Percentiles rank a stretch among this genome's conserved stretches.
These are phyloP conservation scores for Colletotrichum viniferum DNA, from an alignment of 2,329 filamentous ascomycete species.

Conservation along the genomic window DNA sequence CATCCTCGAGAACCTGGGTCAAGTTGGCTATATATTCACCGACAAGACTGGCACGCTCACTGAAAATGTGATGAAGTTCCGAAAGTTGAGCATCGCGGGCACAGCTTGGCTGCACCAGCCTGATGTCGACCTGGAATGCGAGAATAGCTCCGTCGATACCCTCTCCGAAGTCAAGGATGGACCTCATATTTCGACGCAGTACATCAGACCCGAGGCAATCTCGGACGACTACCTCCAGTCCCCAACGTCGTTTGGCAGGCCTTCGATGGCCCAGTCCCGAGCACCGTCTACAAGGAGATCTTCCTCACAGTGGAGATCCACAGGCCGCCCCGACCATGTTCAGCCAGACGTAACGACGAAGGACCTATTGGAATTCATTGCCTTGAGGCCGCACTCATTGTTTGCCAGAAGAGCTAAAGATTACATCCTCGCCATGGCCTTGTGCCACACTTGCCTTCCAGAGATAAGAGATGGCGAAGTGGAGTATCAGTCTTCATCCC, in stretches of 20 bases:
- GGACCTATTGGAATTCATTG: conserved; percentile 80
- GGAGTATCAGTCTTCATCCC: conserved; percentile 88
- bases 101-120: conserved; percentile 87
- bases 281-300: conserved; percentile 43
- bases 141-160: conserved; percentile 6
- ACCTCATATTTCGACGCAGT: background rate
- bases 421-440: conserved; percentile 81
- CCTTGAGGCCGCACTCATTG: conserved; percentile 72
- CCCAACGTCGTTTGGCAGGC: conserved; percentile 6
- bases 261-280: conserved; percentile 29
- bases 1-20: conserved; percentile 91
- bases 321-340: conserved; percentile 49
- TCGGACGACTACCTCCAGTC: background rate
- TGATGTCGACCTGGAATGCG: conserved; percentile 58
- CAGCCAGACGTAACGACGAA: conserved; percentile 68
- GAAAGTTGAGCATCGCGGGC: conserved; percentile 88
- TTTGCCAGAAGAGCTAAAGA: conserved; percentile 82
- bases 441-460: conserved; percentile 91
- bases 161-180: background rate
- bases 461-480: conserved; percentile 75
- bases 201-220: background rate
- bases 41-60: conserved; percentile 96
- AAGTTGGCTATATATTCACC: conserved; percentile 88
- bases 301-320: conserved; percentile 55
- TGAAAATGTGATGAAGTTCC: conserved; percentile 94